phyloP scores from a whole-genome alignment of 192 early-diverging fungal species.

The Coemansia nantahalensis region DNA sequence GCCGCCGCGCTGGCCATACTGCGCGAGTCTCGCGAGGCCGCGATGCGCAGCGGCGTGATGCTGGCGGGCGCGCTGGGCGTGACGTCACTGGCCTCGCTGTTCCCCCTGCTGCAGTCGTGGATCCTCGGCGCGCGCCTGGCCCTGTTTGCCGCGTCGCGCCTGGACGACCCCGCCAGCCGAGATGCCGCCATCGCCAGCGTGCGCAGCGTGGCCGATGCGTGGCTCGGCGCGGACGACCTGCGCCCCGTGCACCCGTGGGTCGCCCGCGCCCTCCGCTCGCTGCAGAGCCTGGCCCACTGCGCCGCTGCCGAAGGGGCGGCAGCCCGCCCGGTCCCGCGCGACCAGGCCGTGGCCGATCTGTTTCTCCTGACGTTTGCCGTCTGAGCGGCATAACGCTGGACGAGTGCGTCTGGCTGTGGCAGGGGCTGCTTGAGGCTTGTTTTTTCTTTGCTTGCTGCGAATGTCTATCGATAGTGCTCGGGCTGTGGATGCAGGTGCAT shows the following conservation, averaged over 20 bases:
- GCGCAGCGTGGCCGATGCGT: constrained; percentile 7
- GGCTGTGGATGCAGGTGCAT: constrained; percentile 2
- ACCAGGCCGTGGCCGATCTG: constrained; percentile 24
- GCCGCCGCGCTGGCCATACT: constrained; percentile 16
- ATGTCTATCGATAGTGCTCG: background rate
- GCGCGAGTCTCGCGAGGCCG: constrained; percentile 7
- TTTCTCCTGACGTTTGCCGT: constrained; percentile 33
- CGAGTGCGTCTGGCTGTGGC: too few species aligned
- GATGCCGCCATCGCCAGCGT: constrained; percentile 1
- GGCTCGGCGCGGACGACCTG: constrained; percentile 13
- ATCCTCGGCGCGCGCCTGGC: constrained; percentile 42
- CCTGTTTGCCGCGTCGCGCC: constrained; percentile 25
- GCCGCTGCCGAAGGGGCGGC: background rate
- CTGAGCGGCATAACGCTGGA: background rate
- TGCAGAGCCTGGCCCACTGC: constrained; percentile 3
- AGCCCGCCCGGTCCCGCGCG: constrained; percentile 8
- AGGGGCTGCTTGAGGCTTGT: too few species aligned
- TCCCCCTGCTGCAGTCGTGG: constrained; percentile 47
- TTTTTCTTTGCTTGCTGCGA: too few species aligned
- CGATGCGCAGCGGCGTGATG: constrained; percentile 7
- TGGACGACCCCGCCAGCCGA: background rate
- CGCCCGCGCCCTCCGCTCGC: constrained; percentile 13
- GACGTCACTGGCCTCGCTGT: constrained; percentile 29
- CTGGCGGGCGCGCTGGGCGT: constrained; percentile 16
- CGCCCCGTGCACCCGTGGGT: constrained; percentile 45